Percentiles rank a stretch among this genome's conserved stretches.
phyloP scores from a whole-genome alignment of 306 rosid species.

The Prunus campanulata region DNA sequence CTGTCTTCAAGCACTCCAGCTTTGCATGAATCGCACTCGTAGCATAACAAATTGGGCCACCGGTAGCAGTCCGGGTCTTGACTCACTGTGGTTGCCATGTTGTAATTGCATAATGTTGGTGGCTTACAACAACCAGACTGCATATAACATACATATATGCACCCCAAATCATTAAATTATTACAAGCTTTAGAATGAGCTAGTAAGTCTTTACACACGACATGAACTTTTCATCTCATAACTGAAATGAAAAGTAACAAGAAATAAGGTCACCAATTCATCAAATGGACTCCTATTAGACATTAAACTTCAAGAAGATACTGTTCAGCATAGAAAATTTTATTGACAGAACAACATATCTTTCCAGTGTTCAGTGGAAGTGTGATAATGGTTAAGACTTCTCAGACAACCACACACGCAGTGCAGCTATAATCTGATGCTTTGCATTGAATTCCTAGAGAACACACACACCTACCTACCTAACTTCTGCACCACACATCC shows the following conservation, averaged over 20 bases:
- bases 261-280: background rate
- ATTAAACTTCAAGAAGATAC: background rate
- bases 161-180: background rate
- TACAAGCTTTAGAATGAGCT: background rate
- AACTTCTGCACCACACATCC: background rate
- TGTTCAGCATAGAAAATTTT: background rate
- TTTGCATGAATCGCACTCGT: conserved; percentile 93
- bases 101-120: conserved; percentile 72
- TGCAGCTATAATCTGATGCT: background rate
- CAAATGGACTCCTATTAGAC: background rate
- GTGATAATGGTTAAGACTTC: background rate
- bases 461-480: background rate
- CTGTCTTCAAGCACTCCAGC: conserved; percentile 81
- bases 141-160: background rate
- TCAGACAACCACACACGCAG: background rate
- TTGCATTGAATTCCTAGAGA: background rate
- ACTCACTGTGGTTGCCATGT: conserved; percentile 26
- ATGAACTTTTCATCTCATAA: background rate
- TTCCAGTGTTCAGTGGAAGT: background rate
- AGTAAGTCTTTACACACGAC: background rate
- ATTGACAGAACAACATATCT: background rate
- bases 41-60: conserved; percentile 72
- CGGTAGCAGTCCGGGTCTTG: conserved; percentile 81
- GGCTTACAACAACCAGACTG: conserved; percentile 98
- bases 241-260: background rate